Conservation (phyloP, 1,139 yeast genomes). For the Blastobotrys illinoisensis region DNA sequence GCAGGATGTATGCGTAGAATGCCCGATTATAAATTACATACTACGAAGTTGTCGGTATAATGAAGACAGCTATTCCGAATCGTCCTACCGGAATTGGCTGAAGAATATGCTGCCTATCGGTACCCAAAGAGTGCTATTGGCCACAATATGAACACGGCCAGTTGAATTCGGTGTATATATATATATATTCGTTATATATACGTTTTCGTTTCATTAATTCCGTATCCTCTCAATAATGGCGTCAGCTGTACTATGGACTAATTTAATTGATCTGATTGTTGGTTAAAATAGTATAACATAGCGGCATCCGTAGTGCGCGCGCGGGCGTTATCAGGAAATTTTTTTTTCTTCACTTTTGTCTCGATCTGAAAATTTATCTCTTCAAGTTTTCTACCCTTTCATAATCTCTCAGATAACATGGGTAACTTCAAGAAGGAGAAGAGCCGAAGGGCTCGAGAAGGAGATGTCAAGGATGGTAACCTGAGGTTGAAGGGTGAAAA, state of each 20-base stretch:
- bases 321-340: constrained; percentile 1
- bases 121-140: too few species aligned
- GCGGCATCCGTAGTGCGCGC: background rate
- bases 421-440: constrained; percentile 93
- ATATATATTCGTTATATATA: too few species aligned
- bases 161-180: too few species aligned
- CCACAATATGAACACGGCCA: too few species aligned
- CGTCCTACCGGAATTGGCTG: too few species aligned
- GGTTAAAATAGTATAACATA: background rate
- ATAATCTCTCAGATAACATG: constrained; percentile 41
- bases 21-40: too few species aligned
- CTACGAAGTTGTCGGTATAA: too few species aligned
- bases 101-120: too few species aligned
- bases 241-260: background rate
- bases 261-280: background rate
- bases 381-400: constrained; percentile 1
- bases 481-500: constrained; percentile 94
- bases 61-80: too few species aligned
- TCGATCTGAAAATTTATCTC: background rate
- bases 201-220: too few species aligned
- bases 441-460: constrained; percentile 75
- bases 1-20: too few species aligned
- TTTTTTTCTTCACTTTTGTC: constrained; percentile 5
- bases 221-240: background rate
- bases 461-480: constrained; percentile 81